Base-by-base conservation (phyloP, 331 rosid genomes). In the Ulmus americana region DNA sequence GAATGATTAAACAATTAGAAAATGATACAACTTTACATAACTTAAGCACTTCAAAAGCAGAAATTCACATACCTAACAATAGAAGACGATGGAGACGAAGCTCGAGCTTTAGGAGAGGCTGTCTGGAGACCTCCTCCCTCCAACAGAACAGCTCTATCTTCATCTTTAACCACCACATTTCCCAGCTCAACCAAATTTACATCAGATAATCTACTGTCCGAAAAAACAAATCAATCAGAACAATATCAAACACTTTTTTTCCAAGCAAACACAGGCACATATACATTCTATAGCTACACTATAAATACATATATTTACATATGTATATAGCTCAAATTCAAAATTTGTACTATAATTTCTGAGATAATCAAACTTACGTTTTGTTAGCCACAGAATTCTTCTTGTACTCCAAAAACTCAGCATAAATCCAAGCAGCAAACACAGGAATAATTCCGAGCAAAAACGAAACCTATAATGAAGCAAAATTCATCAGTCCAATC, bases 381-480 rank as follows among this genome's bases (percentile, higher is more conserved):
- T 82, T 92, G 74, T 84, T 63, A 64, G 88, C 15, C 48, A 70
- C 73, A 13, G 86, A 71, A 52, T 40, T 83, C 72, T 79, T 89
- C 66, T 72, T 80, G 80, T 80, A 81, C 85, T 82, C 95, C 80
- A 92, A 80, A 7, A 71, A 77, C 90, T 92, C 98, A 0, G 97
- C 68, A 56, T 82, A 92, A 67, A 89, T 77, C 98, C 97, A 92
- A 64, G 89, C 88, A 7, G 55, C 38, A 42, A 87, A 20, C 3
- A 89, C 75, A 18, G 91, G 95, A 61, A 82, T 55, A 18, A 82
- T 63, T 53, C 90, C 96, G 40, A 86, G 95, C 81, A 84, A 61
- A 74, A 83, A 76, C 54, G 96, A 86, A 14, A 86, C 81, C 96
- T 90, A 69, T 50, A 80, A 74, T 47, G 45, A 13, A 38, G 69